Evolutionary conservation across 2,329 filamentous ascomycete species (phyloP).

Genomic region (Zymoseptoria tritici): DNA sequence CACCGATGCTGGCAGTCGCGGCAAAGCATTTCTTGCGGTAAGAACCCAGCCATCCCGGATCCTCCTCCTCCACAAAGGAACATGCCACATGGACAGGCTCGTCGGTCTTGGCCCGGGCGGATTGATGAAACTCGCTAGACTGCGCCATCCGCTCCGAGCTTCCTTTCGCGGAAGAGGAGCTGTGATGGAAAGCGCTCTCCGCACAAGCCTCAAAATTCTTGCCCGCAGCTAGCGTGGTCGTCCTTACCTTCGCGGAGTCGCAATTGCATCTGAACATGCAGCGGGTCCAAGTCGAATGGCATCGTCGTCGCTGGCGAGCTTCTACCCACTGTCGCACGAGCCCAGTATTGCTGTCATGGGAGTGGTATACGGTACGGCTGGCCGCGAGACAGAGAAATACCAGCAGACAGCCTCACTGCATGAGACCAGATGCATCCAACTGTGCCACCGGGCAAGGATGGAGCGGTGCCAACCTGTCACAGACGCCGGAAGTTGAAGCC

Average conservation of each 20-base stretch:
- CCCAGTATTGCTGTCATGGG: background rate
- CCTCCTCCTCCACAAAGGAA: background rate
- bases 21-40: background rate
- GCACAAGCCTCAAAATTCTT: background rate
- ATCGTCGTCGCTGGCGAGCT: too few relatives aligned
- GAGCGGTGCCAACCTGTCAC: background rate
- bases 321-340: background rate
- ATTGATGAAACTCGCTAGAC: background rate
- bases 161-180: background rate
- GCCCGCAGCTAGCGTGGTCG: background rate
- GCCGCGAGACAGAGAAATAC: background rate
- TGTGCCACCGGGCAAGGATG: background rate
- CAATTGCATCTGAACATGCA: background rate
- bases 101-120: background rate
- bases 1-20: background rate
- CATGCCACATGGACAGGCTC: background rate
- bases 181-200: background rate
- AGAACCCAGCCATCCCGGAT: background rate
- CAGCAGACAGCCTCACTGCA: background rate
- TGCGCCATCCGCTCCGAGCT: background rate
- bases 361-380: background rate
- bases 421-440: background rate
- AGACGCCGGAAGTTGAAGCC: background rate
- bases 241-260: background rate
- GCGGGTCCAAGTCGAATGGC: background rate